These are phyloP conservation scores for Malbranchea cinnamomea DNA, from an alignment of 2,329 filamentous ascomycete genomes.

Conservation along the genomic window DNA sequence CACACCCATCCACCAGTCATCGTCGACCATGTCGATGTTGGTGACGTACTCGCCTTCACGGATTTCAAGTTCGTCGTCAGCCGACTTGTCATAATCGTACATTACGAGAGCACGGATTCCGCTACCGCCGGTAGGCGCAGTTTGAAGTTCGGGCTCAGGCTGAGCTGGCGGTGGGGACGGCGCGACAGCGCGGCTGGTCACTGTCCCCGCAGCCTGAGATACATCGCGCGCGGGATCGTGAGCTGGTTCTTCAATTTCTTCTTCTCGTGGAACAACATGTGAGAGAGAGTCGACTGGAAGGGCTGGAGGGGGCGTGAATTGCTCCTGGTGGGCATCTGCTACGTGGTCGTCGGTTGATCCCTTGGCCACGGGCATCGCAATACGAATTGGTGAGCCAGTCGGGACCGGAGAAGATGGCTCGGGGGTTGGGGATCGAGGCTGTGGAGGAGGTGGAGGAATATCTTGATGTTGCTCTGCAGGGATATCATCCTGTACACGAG, in stretches of 20 bases:
- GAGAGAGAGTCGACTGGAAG: slow-evolving; percentile 52
- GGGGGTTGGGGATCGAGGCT: slow-evolving; percentile 31
- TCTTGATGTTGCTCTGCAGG: slow-evolving; percentile 28
- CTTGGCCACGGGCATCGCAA: slow-evolving; percentile 72
- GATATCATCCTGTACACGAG: slow-evolving; percentile 39
- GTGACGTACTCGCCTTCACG: slow-evolving; percentile 75
- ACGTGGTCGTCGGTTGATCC: slow-evolving; percentile 34
- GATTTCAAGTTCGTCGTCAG: slow-evolving; percentile 91
- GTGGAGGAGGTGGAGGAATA: slow-evolving; percentile 26
- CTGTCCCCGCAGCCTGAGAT: slow-evolving; percentile 40
- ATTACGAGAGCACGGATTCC: slow-evolving; percentile 65
- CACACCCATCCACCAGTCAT: slow-evolving; percentile 97
- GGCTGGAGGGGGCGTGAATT: slow-evolving; percentile 23
- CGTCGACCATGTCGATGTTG: slow-evolving; percentile 93
- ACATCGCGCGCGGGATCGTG: slow-evolving; percentile 48
- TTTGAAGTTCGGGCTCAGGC: slow-evolving; percentile 32
- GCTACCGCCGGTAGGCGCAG: slow-evolving; percentile 26
- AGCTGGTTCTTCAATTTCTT: slow-evolving; percentile 45
- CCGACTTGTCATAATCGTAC: slow-evolving; percentile 95
- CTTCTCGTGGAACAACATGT: slow-evolving; percentile 46
- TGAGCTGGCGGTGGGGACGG: slow-evolving; percentile 29
- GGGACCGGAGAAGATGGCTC: slow-evolving; percentile 32
- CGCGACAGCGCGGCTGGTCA: too few relatives aligned
- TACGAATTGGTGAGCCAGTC: slow-evolving; percentile 60
- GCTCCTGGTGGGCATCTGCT: slow-evolving; percentile 28